These are phyloP conservation scores for Hibiscus syriacus DNA, from an alignment of 345 rosid genomes.

Conservation along the genomic window DNA sequence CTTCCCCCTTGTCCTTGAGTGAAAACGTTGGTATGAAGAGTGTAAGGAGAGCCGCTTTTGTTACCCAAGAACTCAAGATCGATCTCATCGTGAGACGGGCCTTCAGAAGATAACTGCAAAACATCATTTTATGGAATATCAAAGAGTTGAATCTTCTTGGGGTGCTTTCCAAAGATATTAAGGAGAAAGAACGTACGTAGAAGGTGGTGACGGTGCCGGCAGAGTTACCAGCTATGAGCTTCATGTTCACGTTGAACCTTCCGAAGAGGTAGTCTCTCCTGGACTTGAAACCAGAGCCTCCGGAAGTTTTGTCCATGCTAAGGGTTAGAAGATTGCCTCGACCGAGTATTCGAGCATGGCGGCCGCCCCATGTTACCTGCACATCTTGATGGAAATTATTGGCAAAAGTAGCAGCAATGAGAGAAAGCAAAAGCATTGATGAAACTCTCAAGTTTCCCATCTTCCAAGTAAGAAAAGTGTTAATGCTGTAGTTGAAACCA, in stretches of 20 bases:
- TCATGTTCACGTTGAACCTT: constrained; percentile 35
- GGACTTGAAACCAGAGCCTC: constrained; percentile 41
- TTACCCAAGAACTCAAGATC: constrained; percentile 14
- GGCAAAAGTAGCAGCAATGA: constrained; percentile 13
- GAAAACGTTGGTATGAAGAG: constrained; percentile 11
- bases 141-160: too few species aligned
- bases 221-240: constrained; percentile 44
- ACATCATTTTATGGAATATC: too few species aligned
- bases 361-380: constrained; percentile 41
- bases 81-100: constrained; percentile 9
- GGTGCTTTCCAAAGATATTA: too few species aligned
- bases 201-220: constrained; percentile 36
- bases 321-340: constrained; percentile 35
- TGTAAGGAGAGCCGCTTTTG: constrained; percentile 12
- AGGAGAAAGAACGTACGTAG: constrained; percentile 26
- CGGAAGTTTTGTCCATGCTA: constrained; percentile 27
- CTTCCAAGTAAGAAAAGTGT: background rate
- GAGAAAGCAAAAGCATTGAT: constrained; percentile 1
- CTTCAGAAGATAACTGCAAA: constrained; percentile 9
- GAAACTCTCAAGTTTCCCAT: constrained; percentile 6
- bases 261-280: constrained; percentile 30
- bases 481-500: background rate
- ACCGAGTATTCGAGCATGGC: constrained; percentile 27
- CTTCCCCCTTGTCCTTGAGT: constrained; percentile 9
- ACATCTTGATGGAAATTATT: constrained; percentile 27